Base-by-base conservation (phyloP, 2,329 filamentous ascomycete species). In the Epichloe amarillans region DNA sequence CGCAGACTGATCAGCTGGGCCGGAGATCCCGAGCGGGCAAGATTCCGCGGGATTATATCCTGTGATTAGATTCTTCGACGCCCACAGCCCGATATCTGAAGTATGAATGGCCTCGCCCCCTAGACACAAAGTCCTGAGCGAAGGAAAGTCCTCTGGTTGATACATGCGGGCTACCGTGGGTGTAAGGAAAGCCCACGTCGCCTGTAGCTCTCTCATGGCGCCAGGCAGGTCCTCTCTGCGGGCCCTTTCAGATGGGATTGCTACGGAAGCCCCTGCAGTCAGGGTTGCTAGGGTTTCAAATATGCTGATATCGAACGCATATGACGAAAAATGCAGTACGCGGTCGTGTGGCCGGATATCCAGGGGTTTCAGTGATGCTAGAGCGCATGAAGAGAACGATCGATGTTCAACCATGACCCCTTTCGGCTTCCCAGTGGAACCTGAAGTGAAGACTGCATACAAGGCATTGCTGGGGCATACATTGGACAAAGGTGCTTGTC, bases 351-450 rank as follows among this genome's bases (percentile, higher is more conserved):
- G 15, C 30, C 11, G 3, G 33, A 50, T 46, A 4, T 35, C 33
- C 10, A 51, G 47, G 6, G 12, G 26, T 7, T 33, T 39, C 4
- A 46, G 39, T n/a, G 45, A 47, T 30, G 37, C 48, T 7, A 46
- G 49, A 10, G 50, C 42, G 15, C 47, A 48, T n/a, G 52, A 43
- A n/a, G 47, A 43, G 37, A 54, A 38, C 4, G 46, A 35, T 8
- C 47, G 46, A 37, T 54, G 52, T 23, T 52, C 42, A 15, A 54
- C 43, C 3, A 51, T 19, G 11, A 56, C 42, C 2, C 55, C 72
- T 61, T 75, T 77, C 1, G 74, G 74, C 21, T 62, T 63, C 4
- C 74, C 74, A 0, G 74, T 76, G n/a, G 69, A 74, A 11, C 74
- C 74, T 5, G 72, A 76, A 19, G 74, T 77, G 55, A 75, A 77